phyloP scores from a whole-genome alignment of 2,329 filamentous ascomycete genomes.

The Elsinoe fawcettii region DNA sequence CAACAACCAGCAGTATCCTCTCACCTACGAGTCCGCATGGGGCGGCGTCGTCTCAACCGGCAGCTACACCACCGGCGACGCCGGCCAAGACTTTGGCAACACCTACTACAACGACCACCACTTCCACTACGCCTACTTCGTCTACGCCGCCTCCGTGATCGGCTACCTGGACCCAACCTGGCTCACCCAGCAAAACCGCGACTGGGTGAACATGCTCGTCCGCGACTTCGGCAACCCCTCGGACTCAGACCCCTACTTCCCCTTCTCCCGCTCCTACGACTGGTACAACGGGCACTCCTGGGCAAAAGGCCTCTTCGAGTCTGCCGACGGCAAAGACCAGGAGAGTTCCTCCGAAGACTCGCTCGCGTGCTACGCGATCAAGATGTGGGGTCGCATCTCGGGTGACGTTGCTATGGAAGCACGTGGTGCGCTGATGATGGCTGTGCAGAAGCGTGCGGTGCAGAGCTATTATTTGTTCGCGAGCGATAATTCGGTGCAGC shows the following conservation, averaged over 20 bases:
- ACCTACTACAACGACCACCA: conserved; percentile 67
- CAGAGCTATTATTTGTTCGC: conserved; percentile 77
- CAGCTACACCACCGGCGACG: conserved; percentile 67
- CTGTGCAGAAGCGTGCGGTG: conserved; percentile 65
- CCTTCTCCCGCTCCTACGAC: conserved; percentile 76
- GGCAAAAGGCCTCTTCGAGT: conserved; percentile 71
- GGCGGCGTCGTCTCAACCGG: conserved; percentile 72
- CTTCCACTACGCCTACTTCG: conserved; percentile 72
- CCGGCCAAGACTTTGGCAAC: conserved; percentile 79
- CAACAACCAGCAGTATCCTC: conserved; percentile 39
- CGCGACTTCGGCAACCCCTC: conserved; percentile 78
- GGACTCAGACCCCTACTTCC: conserved; percentile 63
- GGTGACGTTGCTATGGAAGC: conserved; percentile 75
- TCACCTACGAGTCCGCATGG: conserved; percentile 57
- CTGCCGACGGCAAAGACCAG: conserved; percentile 69
- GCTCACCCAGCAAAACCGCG: conserved; percentile 58
- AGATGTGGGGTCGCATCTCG: conserved; percentile 82
- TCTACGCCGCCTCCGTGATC: conserved; percentile 77
- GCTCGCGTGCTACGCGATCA: conserved; percentile 78
- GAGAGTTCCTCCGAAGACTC: conserved; percentile 88
- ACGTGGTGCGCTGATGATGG: conserved; percentile 72
- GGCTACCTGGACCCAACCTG: conserved; percentile 69
- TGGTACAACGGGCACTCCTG: conserved; percentile 94
- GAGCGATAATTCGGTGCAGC: conserved; percentile 61
- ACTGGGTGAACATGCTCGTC: conserved; percentile 74